These are phyloP conservation scores for Aspergillus cavernicola DNA, from an alignment of 495 filamentous ascomycete species.

Conservation along the genomic window DNA sequence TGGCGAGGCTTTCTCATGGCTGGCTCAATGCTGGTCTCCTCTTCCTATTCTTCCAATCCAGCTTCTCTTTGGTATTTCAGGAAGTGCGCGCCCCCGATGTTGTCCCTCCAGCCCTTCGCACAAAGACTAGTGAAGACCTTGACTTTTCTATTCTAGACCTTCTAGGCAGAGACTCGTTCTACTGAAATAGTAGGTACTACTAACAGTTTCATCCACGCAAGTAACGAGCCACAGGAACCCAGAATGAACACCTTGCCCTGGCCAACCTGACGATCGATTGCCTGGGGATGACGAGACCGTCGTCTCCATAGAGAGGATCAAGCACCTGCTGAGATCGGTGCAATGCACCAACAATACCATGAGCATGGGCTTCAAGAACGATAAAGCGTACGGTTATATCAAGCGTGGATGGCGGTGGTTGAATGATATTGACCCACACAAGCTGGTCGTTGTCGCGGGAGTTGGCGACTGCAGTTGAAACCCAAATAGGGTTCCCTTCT, in stretches of 20 bases:
- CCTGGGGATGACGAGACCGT: slow-evolving; percentile 30
- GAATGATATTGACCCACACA: slow-evolving; percentile 31
- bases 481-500: slow-evolving; percentile 28
- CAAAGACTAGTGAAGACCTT: background rate
- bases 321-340: slow-evolving; percentile 25
- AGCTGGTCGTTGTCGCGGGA: slow-evolving; percentile 38
- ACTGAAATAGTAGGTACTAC: slow-evolving; percentile 15
- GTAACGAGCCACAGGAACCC: slow-evolving; percentile 3
- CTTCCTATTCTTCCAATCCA: slow-evolving; percentile 8
- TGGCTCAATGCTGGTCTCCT: slow-evolving; percentile 15
- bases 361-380: slow-evolving; percentile 26
- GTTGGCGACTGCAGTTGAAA: slow-evolving; percentile 35
- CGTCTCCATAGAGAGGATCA: slow-evolving; percentile 34
- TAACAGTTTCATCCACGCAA: background rate
- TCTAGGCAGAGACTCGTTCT: slow-evolving; percentile 11
- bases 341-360: slow-evolving; percentile 28
- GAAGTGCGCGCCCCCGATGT: slow-evolving; percentile 4
- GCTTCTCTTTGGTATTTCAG: slow-evolving; percentile 10
- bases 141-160: slow-evolving; percentile 9
- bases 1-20: slow-evolving; percentile 10
- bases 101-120: background rate
- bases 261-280: slow-evolving; percentile 32
- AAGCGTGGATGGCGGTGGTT: slow-evolving; percentile 37
- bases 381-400: slow-evolving; percentile 26
- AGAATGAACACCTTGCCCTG: slow-evolving; percentile 19